Conservation (phyloP, 129 eudicot genomes). For the Rutidosis leptorrhynchoides region DNA sequence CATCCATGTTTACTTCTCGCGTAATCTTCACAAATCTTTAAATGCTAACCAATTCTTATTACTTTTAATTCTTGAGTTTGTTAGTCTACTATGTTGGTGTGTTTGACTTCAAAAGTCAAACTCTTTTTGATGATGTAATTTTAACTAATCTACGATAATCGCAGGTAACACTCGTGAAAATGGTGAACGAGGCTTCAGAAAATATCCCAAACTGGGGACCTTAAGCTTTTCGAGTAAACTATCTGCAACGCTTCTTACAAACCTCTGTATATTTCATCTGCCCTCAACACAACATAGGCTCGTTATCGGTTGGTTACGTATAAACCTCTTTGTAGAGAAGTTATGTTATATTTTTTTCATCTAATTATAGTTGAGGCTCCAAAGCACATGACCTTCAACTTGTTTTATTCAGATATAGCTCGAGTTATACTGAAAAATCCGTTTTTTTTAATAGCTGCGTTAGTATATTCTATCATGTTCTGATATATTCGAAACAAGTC, state of each 20-base stretch:
- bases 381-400: neutral
- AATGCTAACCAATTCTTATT: neutral
- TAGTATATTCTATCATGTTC: neutral
- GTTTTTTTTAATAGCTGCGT: neutral
- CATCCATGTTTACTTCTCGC: neutral
- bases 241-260: slow-evolving; percentile 3
- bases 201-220: slow-evolving; percentile 88
- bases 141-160: slow-evolving; percentile 13
- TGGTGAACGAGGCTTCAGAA: slow-evolving; percentile 94
- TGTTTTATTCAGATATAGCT: neutral
- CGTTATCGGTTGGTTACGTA: neutral
- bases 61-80: neutral
- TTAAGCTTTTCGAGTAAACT: slow-evolving; percentile 18
- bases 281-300: slow-evolving; percentile 13
- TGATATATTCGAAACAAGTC: neutral
- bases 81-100: neutral
- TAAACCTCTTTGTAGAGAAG: slow-evolving; percentile 9
- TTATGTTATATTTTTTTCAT: slow-evolving; percentile 24
- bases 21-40: neutral
- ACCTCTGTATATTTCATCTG: slow-evolving; percentile 27
- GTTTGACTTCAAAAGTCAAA: slow-evolving; percentile 2
- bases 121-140: neutral
- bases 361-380: slow-evolving; percentile 5
- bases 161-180: slow-evolving; percentile 94
- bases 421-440: slow-evolving; percentile 13